phyloP scores from a whole-genome alignment of 257 asterid genomes.

The Leptodermis oblonga region DNA sequence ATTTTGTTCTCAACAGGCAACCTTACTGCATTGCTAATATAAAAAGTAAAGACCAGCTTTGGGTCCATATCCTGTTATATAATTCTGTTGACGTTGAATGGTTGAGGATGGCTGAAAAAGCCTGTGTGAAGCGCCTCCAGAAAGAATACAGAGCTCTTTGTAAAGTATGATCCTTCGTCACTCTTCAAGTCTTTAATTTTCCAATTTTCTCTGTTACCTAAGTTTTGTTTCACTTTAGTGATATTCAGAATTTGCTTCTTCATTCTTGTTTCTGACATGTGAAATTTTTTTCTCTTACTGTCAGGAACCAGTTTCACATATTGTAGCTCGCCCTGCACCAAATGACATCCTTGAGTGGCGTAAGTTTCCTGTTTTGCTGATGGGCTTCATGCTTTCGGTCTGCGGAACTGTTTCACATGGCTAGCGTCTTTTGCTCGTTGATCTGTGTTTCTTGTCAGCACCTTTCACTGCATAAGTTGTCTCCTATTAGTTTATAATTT shows the following conservation, averaged over 20 bases:
- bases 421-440: neutral
- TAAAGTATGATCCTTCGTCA: constrained; percentile 51
- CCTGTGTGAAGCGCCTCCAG: constrained; percentile 93
- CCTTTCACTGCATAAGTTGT: neutral
- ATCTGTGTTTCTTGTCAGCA: neutral
- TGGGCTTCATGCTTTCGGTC: neutral
- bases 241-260: neutral
- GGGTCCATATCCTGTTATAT: constrained; percentile 9
- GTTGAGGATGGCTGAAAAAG: constrained; percentile 67
- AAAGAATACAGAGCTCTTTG: constrained; percentile 95
- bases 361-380: constrained; percentile 40
- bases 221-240: neutral
- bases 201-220: neutral
- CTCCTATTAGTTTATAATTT: too few relatives aligned
- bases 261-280: neutral
- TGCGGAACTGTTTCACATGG: neutral
- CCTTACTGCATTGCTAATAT: neutral
- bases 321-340: constrained; percentile 92
- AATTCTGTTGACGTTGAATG: constrained; percentile 20
- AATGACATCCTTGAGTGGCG: constrained; percentile 99
- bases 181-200: constrained; percentile 2
- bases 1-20: neutral
- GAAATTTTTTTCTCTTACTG: constrained; percentile 15
- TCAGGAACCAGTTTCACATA: constrained; percentile 96
- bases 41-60: constrained; percentile 3